Evolutionary conservation across 306 rosid genomes (phyloP), one percentile per base, ranked within the genome.

Genomic region (Vicia faba): DNA sequence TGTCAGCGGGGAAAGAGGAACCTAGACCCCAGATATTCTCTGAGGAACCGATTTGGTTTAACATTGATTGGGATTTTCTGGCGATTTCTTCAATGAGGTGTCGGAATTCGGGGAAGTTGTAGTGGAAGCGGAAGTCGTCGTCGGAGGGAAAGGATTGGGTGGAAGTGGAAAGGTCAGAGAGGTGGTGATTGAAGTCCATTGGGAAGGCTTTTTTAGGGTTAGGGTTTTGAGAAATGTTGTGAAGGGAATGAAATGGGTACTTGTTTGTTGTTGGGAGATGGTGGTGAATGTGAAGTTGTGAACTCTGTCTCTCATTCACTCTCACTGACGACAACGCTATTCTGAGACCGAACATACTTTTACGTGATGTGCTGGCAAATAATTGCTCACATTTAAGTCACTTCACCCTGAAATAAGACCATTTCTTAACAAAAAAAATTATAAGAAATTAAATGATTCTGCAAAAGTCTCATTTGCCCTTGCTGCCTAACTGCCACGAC

Each of bases 81-180:
- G 84, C 72, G 70, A 93, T 79, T 71, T 81, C 70, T 13, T 70
- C 83, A 10, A 85, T 61, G 0, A 96, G 92, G 53, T 15, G 61
- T 33, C 71, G 77, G 83, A 93, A 93, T 56, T 93, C 89, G 26
- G 66, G 78, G 78, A 88, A 82, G 79, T 82, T 93, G 80, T 64
- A 61, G 75, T 69, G 87, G 68, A 77, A 90, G 62, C 87, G 89
- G 73, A 86, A 93, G 83, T 88, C 88, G 45, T 81, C 74, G 23
- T 64, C 73, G 5, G 91, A 70, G 8, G 97, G 95, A 4, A 93
- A 64, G 78, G 70, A 72, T 3, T 79, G 85, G 10, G 95, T 82
- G 53, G 88, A 84, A 29, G 41, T 75, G 3, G 88, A 67, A 38
- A 90, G 89, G 39, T 79, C 72, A 19, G 82, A 35, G 6, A 89